Conservation (phyloP, 306 rosid genomes). For the Lagenaria siceraria region DNA sequence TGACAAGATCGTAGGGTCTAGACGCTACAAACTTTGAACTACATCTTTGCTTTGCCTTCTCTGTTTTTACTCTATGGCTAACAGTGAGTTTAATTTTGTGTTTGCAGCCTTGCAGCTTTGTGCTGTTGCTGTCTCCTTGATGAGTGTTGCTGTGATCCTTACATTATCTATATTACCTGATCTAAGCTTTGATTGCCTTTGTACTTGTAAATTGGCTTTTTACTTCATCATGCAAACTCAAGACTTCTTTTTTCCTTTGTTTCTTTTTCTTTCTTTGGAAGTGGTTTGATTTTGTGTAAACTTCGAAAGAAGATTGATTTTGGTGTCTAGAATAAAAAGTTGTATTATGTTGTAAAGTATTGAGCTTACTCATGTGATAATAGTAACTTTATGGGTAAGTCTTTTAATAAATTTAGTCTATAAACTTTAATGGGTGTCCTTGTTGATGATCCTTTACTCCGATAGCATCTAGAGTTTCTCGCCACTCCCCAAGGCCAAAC, state of each 20-base stretch:
- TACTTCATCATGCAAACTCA: background rate
- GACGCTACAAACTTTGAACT: background rate
- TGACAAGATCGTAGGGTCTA: background rate
- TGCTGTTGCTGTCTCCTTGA: constrained; percentile 77
- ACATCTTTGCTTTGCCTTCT: background rate
- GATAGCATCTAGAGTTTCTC: too few relatives aligned
- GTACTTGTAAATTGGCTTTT: background rate
- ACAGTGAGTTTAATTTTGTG: background rate
- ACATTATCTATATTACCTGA: constrained; percentile 22
- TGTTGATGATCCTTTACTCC: too few relatives aligned
- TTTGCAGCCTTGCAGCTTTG: constrained; percentile 63
- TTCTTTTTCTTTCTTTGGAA: background rate
- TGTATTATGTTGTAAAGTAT: background rate
- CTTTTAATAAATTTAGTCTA: too few relatives aligned
- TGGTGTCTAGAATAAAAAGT: background rate
- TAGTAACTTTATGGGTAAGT: too few relatives aligned
- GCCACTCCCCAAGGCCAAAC: too few relatives aligned
- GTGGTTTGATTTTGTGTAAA: background rate
- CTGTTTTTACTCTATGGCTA: background rate
- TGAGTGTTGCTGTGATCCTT: constrained; percentile 78
- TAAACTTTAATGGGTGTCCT: too few relatives aligned
- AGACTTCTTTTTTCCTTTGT: background rate
- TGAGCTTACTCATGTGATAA: too few relatives aligned
- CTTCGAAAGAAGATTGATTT: background rate
- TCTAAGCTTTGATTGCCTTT: background rate